Conservation (phyloP, 768 basidiomycete species). For the Tylopilus plumbeoviolaceoides region DNA sequence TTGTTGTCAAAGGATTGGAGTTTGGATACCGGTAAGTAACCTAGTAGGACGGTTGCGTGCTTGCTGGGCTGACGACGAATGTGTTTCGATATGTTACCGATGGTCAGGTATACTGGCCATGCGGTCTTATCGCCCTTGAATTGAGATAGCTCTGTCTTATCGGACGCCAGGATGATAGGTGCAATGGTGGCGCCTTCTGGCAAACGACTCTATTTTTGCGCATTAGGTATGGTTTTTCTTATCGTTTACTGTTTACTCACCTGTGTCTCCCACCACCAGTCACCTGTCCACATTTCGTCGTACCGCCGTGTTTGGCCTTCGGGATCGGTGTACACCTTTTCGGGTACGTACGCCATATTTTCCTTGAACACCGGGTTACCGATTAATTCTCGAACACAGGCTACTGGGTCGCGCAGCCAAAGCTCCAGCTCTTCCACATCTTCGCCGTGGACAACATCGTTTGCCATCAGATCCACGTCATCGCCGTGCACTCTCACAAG, state of each 20-base stretch:
- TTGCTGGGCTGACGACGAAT: neutral
- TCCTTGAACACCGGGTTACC: neutral
- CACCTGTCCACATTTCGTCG: neutral
- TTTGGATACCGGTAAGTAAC: slow-evolving; percentile 1
- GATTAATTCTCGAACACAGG: neutral
- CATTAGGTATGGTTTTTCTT: too few relatives aligned
- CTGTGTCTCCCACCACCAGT: neutral
- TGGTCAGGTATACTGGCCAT: slow-evolving; percentile 5
- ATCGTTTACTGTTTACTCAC: neutral
- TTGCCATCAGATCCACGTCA: too few relatives aligned
- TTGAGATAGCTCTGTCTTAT: neutral
- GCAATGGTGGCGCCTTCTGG: neutral
- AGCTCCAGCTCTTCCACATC: neutral
- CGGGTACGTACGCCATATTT: neutral
- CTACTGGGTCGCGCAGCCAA: neutral
- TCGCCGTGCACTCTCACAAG: neutral
- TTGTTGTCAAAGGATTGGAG: neutral
- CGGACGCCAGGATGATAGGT: neutral
- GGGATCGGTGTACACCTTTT: neutral
- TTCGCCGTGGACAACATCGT: neutral
- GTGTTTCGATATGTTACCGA: neutral
- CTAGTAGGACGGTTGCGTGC: neutral
- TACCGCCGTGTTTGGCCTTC: too few relatives aligned
- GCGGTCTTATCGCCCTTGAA: slow-evolving; percentile 1
- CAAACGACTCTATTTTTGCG: too few relatives aligned